Percentiles rank a stretch among this genome's conserved stretches.
Conservation (phyloP, 495 filamentous ascomycete genomes). For the Pyrenopolyporus hunteri region DNA sequence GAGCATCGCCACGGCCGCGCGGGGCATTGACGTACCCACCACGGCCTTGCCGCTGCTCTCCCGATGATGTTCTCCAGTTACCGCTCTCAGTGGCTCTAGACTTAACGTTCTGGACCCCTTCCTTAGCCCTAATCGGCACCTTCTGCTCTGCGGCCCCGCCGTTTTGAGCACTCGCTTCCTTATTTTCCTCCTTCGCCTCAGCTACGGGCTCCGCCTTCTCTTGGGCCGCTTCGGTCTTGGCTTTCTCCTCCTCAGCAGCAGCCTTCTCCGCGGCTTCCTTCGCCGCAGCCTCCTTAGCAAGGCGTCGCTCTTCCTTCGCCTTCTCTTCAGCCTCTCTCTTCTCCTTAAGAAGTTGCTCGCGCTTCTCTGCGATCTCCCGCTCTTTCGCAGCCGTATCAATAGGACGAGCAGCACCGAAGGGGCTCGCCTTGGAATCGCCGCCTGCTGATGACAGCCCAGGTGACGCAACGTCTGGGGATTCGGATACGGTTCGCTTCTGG, state of each 20-base stretch:
- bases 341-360: slow-evolving; percentile 70
- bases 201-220: slow-evolving; percentile 32
- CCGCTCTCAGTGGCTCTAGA: slow-evolving; percentile 55
- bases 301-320: slow-evolving; percentile 72
- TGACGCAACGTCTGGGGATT: slow-evolving; percentile 60
- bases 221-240: slow-evolving; percentile 44
- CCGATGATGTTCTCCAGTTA: slow-evolving; percentile 57
- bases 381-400: slow-evolving; percentile 89
- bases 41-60: slow-evolving; percentile 49
- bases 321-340: slow-evolving; percentile 92
- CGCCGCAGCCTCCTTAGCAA: slow-evolving; percentile 67
- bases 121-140: slow-evolving; percentile 35
- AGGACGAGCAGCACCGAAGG: slow-evolving; percentile 88
- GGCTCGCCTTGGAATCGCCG: slow-evolving; percentile 79
- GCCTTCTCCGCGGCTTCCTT: slow-evolving; percentile 64
- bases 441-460: slow-evolving; percentile 52
- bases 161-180: slow-evolving; percentile 35
- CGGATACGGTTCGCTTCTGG: slow-evolving; percentile 84
- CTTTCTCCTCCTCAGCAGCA: slow-evolving; percentile 58
- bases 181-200: slow-evolving; percentile 37
- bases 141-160: slow-evolving; percentile 44
- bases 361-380: slow-evolving; percentile 87
- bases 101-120: slow-evolving; percentile 36
- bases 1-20: slow-evolving; percentile 43
- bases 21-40: slow-evolving; percentile 45